A percentile compares a stretch with the other conserved stretches of the same genome.
Conservation (phyloP, 805 yeast genomes). For the Brettanomyces nanus region DNA sequence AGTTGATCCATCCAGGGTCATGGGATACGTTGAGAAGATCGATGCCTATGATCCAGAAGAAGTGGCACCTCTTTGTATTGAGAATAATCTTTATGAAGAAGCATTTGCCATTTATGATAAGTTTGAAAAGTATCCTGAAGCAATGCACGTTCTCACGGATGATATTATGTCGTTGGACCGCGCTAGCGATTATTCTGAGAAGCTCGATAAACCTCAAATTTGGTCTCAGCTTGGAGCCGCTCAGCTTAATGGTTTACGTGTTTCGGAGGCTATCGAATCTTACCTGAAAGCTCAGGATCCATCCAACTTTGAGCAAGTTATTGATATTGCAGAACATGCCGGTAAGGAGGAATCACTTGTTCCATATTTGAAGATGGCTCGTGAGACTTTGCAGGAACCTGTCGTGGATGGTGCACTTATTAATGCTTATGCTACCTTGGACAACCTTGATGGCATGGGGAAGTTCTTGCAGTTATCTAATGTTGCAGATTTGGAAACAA, state of each 20-base stretch:
- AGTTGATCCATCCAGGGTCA: constrained; percentile 84
- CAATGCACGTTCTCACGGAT: constrained; percentile 85
- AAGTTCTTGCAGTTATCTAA: constrained; percentile 77
- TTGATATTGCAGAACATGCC: constrained; percentile 91
- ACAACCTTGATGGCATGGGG: constrained; percentile 71
- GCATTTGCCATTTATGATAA: constrained; percentile 89
- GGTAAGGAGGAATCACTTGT: constrained; percentile 93
- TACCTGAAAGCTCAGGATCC: constrained; percentile 91
- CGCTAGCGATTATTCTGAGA: constrained; percentile 89
- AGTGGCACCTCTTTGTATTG: constrained; percentile 87
- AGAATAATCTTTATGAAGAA: constrained; percentile 83
- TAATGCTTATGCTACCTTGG: constrained; percentile 76
- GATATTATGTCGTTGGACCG: constrained; percentile 91
- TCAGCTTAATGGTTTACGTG: constrained; percentile 86
- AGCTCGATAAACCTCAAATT: constrained; percentile 72
- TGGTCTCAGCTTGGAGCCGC: constrained; percentile 97
- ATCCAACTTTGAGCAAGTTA: constrained; percentile 79
- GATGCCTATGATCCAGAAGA: constrained; percentile 90
- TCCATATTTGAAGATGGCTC: constrained; percentile 83
- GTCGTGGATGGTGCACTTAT: constrained; percentile 87
- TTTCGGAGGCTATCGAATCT: constrained; percentile 85
- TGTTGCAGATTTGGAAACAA: constrained; percentile 84
- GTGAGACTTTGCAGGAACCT: constrained; percentile 86
- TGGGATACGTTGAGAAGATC: constrained; percentile 76
- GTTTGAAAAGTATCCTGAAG: constrained; percentile 67